Percentiles rank a stretch among this genome's conserved stretches.
Conservation (phyloP, 2,329 filamentous ascomycete genomes). For the Dryadomyces sulphureus region DNA sequence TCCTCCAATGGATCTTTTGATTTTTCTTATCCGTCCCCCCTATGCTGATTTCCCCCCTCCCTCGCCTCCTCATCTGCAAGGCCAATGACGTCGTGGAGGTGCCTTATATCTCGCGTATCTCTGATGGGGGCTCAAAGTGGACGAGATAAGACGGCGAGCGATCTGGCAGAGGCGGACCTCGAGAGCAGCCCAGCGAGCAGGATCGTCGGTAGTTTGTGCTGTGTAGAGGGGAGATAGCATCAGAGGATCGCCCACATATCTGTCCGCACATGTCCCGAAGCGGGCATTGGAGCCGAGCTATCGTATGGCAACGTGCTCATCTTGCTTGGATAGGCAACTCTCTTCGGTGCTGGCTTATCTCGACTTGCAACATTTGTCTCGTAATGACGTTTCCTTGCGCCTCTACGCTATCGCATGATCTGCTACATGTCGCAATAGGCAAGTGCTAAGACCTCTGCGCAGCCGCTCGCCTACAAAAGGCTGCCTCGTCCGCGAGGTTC, state of each 20-base stretch:
- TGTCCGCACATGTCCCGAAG: no score
- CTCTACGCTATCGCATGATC: neutral
- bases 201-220: no score
- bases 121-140: neutral
- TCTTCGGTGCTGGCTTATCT: neutral
- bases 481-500: no score
- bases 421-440: neutral
- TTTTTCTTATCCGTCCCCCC: neutral
- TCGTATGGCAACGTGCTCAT: neutral
- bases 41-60: neutral
- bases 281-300: neutral
- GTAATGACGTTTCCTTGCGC: constrained; percentile 3
- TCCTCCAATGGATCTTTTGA: neutral
- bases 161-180: no score
- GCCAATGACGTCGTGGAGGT: neutral
- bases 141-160: no score
- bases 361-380: neutral
- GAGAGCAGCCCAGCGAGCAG: no score
- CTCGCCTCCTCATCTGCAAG: neutral
- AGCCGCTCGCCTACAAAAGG: no score
- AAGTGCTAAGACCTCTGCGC: no score
- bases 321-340: neutral
- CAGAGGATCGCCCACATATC: no score
- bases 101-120: neutral
- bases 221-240: no score